These are phyloP conservation scores for Macadamia tetraphylla DNA, from an alignment of 164 flowering plant genomes.

Conservation along the genomic window DNA sequence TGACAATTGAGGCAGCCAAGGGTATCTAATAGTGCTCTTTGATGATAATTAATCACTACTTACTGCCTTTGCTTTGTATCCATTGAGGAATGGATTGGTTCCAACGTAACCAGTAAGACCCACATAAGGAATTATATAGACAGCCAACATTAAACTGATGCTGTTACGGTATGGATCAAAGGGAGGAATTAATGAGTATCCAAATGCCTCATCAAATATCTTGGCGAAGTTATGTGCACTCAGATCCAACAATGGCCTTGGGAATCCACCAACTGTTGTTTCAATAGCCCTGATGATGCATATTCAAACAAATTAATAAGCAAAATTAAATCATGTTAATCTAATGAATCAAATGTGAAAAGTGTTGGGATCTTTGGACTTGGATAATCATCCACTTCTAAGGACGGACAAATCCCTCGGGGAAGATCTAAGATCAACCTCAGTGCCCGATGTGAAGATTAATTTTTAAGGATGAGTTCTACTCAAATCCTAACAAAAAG, in stretches of 20 bases:
- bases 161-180: conserved; percentile 51
- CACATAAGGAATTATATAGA: conserved; percentile 49
- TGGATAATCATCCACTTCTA: no score
- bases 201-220: conserved; percentile 38
- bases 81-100: conserved; percentile 31
- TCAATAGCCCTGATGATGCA: conserved; percentile 32
- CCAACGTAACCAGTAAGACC: conserved; percentile 67
- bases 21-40: no score
- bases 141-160: conserved; percentile 44
- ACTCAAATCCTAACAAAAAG: no score
- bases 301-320: no score
- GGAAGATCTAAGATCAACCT: no score
- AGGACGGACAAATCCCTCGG: no score
- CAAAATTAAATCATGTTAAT: no score
- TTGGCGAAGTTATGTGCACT: conserved; percentile 34
- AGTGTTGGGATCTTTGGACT: no score
- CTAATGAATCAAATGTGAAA: no score
- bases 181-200: conserved; percentile 39
- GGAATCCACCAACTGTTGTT: conserved; percentile 36
- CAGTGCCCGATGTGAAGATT: no score
- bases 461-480: no score
- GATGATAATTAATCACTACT: background rate
- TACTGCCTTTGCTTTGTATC: conserved; percentile 29
- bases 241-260: conserved; percentile 50
- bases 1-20: background rate